These are phyloP conservation scores for Rugonectria rugulosa DNA, from an alignment of 2,329 filamentous ascomycete species.

Conservation along the genomic window DNA sequence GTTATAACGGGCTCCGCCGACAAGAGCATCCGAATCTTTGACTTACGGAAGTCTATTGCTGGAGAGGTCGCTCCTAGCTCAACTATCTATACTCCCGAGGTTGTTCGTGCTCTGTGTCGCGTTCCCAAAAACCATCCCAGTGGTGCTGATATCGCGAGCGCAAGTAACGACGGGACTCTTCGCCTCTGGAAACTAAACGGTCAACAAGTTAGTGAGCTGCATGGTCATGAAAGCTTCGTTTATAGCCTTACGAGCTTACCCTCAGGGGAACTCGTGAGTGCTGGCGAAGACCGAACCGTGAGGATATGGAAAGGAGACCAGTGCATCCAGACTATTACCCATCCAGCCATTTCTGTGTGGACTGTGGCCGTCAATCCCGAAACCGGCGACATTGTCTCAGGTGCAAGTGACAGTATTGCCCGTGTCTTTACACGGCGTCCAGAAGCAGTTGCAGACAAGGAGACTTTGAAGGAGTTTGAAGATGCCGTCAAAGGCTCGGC, in stretches of 20 bases:
- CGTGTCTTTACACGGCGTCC: constrained; percentile 81
- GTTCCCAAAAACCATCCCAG: constrained; percentile 79
- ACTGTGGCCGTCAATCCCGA: constrained; percentile 81
- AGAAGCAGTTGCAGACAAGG: constrained; percentile 73
- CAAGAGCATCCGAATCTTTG: constrained; percentile 85
- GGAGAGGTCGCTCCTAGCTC: constrained; percentile 60
- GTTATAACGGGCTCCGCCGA: constrained; percentile 94
- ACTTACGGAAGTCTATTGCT: constrained; percentile 68
- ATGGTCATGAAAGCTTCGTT: constrained; percentile 93
- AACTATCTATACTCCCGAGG: constrained; percentile 74
- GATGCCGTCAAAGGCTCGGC: constrained; percentile 82
- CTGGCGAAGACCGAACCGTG: constrained; percentile 93
- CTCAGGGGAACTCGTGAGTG: constrained; percentile 86
- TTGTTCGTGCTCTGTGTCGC: constrained; percentile 87
- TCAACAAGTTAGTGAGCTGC: constrained; percentile 76
- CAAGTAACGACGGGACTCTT: constrained; percentile 90
- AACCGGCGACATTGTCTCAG: constrained; percentile 92
- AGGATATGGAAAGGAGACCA: constrained; percentile 84
- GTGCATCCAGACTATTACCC: constrained; percentile 94
- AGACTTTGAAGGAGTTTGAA: constrained; percentile 77
- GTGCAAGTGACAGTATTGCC: constrained; percentile 86
- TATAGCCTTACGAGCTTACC: constrained; percentile 83
- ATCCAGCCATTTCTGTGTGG: constrained; percentile 97
- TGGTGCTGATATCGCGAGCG: constrained; percentile 91
- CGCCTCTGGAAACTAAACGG: constrained; percentile 87